A percentile compares a stretch with the other conserved stretches of the same genome.
Conservation (phyloP, 1,139 yeast genomes). For the Protomyces inundatus region DNA sequence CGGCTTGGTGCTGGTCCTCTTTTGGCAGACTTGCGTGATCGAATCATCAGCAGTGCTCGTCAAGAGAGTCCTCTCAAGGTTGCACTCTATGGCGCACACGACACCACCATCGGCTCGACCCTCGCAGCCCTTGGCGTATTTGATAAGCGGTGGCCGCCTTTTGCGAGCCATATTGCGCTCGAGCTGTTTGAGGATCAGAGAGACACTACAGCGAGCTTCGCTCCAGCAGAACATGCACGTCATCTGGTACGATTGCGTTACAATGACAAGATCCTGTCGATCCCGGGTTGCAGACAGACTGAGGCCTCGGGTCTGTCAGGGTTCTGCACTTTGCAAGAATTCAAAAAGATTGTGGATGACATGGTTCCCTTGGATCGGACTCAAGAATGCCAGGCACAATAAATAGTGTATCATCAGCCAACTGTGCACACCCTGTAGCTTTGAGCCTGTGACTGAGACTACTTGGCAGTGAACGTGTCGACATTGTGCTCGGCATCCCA, state of each 20-base stretch:
- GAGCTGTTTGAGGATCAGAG: slow-evolving; percentile 30
- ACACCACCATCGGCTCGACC: slow-evolving; percentile 34
- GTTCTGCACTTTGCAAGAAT: slow-evolving; percentile 31
- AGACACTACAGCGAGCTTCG: slow-evolving; percentile 1
- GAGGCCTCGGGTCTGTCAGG: slow-evolving; percentile 5
- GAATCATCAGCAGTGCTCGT: slow-evolving; percentile 15
- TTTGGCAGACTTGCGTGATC: slow-evolving; percentile 27
- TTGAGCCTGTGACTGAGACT: no score
- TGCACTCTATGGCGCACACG: slow-evolving; percentile 34
- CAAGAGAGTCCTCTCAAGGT: slow-evolving; percentile 27
- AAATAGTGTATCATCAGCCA: no score
- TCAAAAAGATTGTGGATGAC: slow-evolving; percentile 23
- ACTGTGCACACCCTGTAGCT: no score
- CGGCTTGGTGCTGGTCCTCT: slow-evolving; percentile 29
- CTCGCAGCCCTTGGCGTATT: slow-evolving; percentile 32
- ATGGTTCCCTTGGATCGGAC: slow-evolving; percentile 32
- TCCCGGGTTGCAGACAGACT: slow-evolving; percentile 31
- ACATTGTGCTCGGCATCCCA: not conserved
- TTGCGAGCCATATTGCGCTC: slow-evolving; percentile 31
- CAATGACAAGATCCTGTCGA: slow-evolving; percentile 30
- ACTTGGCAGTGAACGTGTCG: no score
- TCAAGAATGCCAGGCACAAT: slow-evolving; percentile 21
- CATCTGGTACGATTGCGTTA: slow-evolving; percentile 32
- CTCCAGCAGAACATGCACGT: not conserved
- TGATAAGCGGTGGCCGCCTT: slow-evolving; percentile 33